A percentile compares a stretch with the other conserved stretches of the same genome.
phyloP scores from a whole-genome alignment of 371 early-diverging fungal genomes.

The Zychaea mexicana region DNA sequence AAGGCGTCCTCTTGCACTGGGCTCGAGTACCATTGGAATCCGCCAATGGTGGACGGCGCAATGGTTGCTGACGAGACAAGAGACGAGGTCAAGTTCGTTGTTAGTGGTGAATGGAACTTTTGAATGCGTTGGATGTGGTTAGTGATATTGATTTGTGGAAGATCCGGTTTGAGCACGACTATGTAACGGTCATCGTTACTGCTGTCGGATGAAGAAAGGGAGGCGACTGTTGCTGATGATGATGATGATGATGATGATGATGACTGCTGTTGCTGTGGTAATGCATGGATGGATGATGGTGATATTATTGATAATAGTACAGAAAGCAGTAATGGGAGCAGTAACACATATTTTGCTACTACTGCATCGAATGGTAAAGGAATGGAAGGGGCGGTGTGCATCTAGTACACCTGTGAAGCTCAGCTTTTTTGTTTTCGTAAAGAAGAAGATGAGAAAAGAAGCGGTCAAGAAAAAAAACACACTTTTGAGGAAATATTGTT shows the following conservation, averaged over 20 bases:
- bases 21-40: constrained; percentile 43
- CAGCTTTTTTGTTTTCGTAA: too few species aligned
- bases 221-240: neutral
- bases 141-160: constrained; percentile 17
- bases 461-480: neutral
- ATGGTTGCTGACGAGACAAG: constrained; percentile 1
- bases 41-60: constrained; percentile 32
- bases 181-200: constrained; percentile 32
- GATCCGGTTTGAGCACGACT: constrained; percentile 35
- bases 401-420: too few species aligned
- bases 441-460: neutral
- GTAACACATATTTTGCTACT: neutral
- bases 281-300: neutral
- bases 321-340: too few species aligned
- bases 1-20: constrained; percentile 29
- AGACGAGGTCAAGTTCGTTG: constrained; percentile 4
- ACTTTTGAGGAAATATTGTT: neutral
- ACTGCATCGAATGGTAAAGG: neutral
- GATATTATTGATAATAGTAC: neutral
- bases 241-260: neutral
- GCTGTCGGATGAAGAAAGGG: neutral
- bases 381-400: constrained; percentile 10
- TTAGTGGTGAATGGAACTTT: constrained; percentile 8
- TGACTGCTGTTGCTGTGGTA: neutral
- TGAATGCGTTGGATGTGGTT: constrained; percentile 34